Evolutionary conservation across 1,284 basidiomycete species (phyloP).

Genomic region (Rhizoctonia solani): DNA sequence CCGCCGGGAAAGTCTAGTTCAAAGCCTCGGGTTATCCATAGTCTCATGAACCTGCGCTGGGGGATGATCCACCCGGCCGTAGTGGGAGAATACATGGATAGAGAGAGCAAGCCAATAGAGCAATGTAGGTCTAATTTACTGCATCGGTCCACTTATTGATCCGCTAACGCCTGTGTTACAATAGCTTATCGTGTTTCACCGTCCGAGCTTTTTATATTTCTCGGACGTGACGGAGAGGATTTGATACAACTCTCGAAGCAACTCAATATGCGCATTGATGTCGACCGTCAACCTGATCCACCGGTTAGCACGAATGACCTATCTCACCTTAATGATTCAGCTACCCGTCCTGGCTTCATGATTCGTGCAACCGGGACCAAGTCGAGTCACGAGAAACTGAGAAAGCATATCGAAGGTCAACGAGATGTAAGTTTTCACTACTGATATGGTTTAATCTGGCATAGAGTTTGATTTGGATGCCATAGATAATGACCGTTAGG

Average conservation of each 20-base stretch:
- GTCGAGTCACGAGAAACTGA: conserved; percentile 1
- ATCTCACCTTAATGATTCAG: not conserved
- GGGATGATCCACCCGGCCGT: conserved; percentile 8
- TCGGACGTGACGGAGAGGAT: conserved; percentile 22
- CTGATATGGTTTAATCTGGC: not conserved
- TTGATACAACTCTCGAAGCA: conserved; percentile 14
- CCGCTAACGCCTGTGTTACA: not conserved
- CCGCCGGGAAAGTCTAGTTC: not conserved
- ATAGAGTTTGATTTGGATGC: not conserved
- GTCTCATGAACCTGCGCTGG: conserved; percentile 21
- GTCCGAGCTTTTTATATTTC: conserved; percentile 17
- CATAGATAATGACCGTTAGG: not conserved
- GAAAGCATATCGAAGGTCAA: conserved; percentile 9
- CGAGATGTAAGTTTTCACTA: not conserved
- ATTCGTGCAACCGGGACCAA: conserved; percentile 11
- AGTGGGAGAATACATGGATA: not conserved
- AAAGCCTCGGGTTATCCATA: conserved; percentile 11
- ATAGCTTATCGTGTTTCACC: conserved; percentile 13
- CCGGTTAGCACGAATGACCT: not conserved
- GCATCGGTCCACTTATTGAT: not conserved
- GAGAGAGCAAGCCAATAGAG: not conserved
- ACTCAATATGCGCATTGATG: conserved; percentile 3
- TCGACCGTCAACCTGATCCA: conserved; percentile 8
- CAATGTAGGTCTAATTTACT: not conserved
- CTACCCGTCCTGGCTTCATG: not conserved